Evolutionary conservation across 371 early-diverging fungal genomes (phyloP).

Genomic region (Mortierella sp.): DNA sequence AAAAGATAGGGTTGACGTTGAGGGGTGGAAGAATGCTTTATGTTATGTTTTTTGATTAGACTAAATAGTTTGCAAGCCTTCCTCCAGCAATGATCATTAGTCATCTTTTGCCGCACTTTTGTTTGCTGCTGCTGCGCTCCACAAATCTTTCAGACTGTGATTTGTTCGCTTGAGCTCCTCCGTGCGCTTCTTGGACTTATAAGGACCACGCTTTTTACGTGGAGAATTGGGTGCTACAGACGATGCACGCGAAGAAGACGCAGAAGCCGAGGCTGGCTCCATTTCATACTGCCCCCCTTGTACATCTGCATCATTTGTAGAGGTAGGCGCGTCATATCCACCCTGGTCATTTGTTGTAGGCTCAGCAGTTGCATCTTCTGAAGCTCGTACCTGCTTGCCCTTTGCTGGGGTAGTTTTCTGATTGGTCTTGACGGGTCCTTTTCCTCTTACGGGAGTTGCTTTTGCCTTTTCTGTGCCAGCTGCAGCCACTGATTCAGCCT

Average conservation of each 20-base stretch:
- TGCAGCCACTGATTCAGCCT: background rate
- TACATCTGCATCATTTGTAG: background rate
- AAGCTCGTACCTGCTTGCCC: background rate
- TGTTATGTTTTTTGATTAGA: too few relatives aligned
- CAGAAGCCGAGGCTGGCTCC: background rate
- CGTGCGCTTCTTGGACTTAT: constrained; percentile 14
- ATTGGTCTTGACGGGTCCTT: background rate
- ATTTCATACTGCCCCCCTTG: background rate
- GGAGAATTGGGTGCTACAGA: constrained; percentile 22
- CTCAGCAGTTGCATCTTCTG: background rate
- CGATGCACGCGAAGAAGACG: constrained; percentile 8
- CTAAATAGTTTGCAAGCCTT: too few relatives aligned
- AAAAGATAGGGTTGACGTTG: too few relatives aligned
- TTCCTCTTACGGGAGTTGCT: background rate
- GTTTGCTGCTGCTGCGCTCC: constrained; percentile 22
- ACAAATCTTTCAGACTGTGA: constrained; percentile 37
- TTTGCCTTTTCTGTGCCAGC: background rate
- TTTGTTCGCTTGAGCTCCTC: constrained; percentile 15
- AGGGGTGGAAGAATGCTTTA: too few relatives aligned
- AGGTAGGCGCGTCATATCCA: background rate
- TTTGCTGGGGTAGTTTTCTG: background rate
- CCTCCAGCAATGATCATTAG: background rate
- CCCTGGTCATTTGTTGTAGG: background rate
- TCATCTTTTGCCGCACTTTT: constrained; percentile 4
- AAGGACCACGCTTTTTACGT: constrained; percentile 19